phyloP scores from a whole-genome alignment of 169 alveolate species.

The Babesia gibsoni region DNA sequence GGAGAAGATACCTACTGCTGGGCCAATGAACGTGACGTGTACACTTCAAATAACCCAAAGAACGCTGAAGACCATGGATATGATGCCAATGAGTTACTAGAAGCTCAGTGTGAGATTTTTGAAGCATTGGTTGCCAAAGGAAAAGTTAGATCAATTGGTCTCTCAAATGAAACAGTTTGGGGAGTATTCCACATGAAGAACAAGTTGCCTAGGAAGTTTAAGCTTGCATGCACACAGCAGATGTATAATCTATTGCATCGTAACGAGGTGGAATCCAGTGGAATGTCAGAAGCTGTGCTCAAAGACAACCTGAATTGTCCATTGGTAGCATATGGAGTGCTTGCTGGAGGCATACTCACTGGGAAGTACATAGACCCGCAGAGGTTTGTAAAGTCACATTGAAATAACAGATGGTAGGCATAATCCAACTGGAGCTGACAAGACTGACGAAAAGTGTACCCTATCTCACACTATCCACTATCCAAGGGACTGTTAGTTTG shows the following conservation, averaged over 20 bases:
- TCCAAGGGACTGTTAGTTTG: constrained; percentile 47
- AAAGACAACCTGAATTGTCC: constrained; percentile 74
- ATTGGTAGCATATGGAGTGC: constrained; percentile 77
- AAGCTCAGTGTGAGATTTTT: constrained; percentile 69
- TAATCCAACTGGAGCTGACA: constrained; percentile 74
- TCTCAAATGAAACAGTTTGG: constrained; percentile 80
- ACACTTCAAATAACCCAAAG: constrained; percentile 9
- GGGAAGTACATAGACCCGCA: constrained; percentile 84
- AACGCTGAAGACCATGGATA: neutral
- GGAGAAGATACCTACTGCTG: constrained; percentile 85
- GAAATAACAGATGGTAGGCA: constrained; percentile 13
- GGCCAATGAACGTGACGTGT: constrained; percentile 61
- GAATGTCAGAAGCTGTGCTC: constrained; percentile 73
- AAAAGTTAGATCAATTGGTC: constrained; percentile 74
- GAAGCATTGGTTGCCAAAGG: constrained; percentile 72
- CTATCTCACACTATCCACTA: constrained; percentile 38
- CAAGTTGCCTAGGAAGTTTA: constrained; percentile 57
- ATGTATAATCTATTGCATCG: constrained; percentile 77
- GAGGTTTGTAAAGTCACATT: constrained; percentile 26
- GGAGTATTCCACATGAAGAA: constrained; percentile 71
- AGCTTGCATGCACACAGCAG: constrained; percentile 65
- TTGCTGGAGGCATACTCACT: constrained; percentile 85
- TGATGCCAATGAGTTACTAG: constrained; percentile 8
- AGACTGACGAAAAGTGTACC: constrained; percentile 45
- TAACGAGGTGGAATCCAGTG: constrained; percentile 78